Conservation (phyloP, 345 rosid species). For the Adansonia digitata region DNA sequence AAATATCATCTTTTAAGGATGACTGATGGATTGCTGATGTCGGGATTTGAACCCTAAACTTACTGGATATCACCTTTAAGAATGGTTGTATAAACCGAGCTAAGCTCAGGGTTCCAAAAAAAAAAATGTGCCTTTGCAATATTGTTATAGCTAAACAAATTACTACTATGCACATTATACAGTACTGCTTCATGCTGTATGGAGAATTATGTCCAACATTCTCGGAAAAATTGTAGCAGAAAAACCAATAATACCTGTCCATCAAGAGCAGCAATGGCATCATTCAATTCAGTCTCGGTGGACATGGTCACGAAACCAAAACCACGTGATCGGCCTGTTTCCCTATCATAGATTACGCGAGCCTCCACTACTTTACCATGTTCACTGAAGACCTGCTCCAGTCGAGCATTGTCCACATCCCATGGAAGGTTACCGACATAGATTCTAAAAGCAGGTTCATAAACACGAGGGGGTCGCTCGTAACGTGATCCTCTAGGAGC, state of each 20-base stretch:
- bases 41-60: no score
- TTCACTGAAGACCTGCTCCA: slow-evolving; percentile 81
- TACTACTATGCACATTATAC: not conserved
- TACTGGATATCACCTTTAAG: no score
- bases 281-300: slow-evolving; percentile 64
- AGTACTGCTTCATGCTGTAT: not conserved
- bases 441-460: slow-evolving; percentile 47
- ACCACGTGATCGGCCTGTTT: slow-evolving; percentile 91
- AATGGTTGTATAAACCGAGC: no score
- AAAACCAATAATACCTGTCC: slow-evolving; percentile 54
- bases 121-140: no score
- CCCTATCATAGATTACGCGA: slow-evolving; percentile 76
- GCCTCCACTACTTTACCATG: slow-evolving; percentile 85
- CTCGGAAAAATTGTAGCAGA: not conserved
- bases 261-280: slow-evolving; percentile 88
- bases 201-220: not conserved
- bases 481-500: slow-evolving; percentile 72
- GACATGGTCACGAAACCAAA: slow-evolving; percentile 92
- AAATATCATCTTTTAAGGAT: no score
- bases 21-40: no score
- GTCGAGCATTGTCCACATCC: slow-evolving; percentile 67
- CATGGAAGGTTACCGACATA: slow-evolving; percentile 90
- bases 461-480: slow-evolving; percentile 54
- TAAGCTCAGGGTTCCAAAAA: no score
- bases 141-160: no score